A percentile compares a stretch with the other conserved stretches of the same genome.
These are phyloP conservation scores for Aureobasidium vineae DNA, from an alignment of 2,329 filamentous ascomycete genomes.

Conservation along the genomic window DNA sequence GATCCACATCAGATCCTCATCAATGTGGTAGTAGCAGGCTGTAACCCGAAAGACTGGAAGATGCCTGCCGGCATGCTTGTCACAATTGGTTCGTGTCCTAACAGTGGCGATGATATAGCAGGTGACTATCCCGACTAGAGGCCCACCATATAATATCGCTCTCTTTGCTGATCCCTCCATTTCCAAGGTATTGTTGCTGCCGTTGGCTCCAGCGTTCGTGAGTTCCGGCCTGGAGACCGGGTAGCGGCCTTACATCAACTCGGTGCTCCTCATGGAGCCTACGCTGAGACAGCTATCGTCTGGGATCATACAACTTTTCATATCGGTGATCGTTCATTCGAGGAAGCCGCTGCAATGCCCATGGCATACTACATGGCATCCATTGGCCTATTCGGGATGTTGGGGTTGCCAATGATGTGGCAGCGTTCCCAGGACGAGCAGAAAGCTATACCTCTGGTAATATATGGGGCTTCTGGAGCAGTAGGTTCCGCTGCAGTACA, in stretches of 20 bases:
- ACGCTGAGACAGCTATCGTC: constrained; percentile 48
- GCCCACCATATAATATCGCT: constrained; percentile 23
- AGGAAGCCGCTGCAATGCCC: constrained; percentile 55
- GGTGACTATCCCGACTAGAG: constrained; percentile 30
- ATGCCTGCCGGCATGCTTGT: constrained; percentile 26
- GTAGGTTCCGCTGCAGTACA: background rate
- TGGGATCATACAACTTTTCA: constrained; percentile 47
- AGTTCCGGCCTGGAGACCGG: constrained; percentile 31
- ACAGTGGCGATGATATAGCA: constrained; percentile 1
- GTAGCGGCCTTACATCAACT: constrained; percentile 41
- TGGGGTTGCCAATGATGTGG: constrained; percentile 53
- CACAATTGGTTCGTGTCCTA: background rate
- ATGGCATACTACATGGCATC: constrained; percentile 57
- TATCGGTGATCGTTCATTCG: constrained; percentile 41
- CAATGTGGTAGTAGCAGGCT: constrained; percentile 25
- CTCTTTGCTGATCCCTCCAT: background rate
- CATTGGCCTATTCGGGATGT: constrained; percentile 50
- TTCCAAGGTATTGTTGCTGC: constrained; percentile 28
- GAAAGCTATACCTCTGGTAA: constrained; percentile 43
- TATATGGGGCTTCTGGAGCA: background rate
- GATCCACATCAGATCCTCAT: constrained; percentile 23
- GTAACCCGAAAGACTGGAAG: constrained; percentile 29
- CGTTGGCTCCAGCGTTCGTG: constrained; percentile 30
- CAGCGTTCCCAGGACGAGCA: constrained; percentile 46
- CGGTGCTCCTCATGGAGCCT: constrained; percentile 39